Base-by-base conservation (phyloP, 2,329 filamentous ascomycete species). In the Setomelanomma holmii region DNA sequence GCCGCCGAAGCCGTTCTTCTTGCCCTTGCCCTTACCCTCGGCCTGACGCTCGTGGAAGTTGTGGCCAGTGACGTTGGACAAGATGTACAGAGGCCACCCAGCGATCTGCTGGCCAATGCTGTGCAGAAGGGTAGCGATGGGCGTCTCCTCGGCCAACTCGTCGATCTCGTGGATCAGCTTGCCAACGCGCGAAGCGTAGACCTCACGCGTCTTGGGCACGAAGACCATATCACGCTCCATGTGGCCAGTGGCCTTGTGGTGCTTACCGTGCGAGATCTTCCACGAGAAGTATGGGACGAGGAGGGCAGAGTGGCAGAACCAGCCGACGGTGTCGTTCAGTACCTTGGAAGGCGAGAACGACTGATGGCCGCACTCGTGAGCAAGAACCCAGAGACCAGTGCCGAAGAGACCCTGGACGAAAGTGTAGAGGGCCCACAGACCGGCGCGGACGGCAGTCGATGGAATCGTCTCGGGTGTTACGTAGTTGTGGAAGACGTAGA, bases 221-320 rank as follows among this genome's bases (percentile, higher is more conserved):
- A 97, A 98, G 59, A 98, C 95, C 95, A 99, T 99, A 79, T 99
- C 95, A 65, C 93, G 91, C 79, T 96, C 92, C 80, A 99, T 88
- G 83, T 99, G 86, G 68, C 93, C 95, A 34, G 95, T 99, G 60
- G 93, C 92, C 85, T 98, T 98, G 89, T 99, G 95, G 83, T 99
- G 95, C 86, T 96, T 96, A 82, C 91, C 90, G 81, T 99, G 95
- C 63, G 92, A 96, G 79, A 98, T 93, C 82, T 99, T 96, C 95
- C 95, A 99, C 74, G 91, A 96, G 82, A 97, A 99, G 82, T 98
- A 99, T 19, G 95, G 95, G 42, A 99, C 93, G 50, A 97, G 83
- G 34, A 97, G 86, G 39, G 86, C 77, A 33, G 93, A 96, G 81
- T 98, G 93, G 66, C 91, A 86, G 74, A 96, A 76, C 90, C 91